Percentiles rank a stretch among this genome's conserved stretches.
Evolutionary conservation across 2,329 filamentous ascomycete species (phyloP).

Genomic region (Nothopassalora personata): DNA sequence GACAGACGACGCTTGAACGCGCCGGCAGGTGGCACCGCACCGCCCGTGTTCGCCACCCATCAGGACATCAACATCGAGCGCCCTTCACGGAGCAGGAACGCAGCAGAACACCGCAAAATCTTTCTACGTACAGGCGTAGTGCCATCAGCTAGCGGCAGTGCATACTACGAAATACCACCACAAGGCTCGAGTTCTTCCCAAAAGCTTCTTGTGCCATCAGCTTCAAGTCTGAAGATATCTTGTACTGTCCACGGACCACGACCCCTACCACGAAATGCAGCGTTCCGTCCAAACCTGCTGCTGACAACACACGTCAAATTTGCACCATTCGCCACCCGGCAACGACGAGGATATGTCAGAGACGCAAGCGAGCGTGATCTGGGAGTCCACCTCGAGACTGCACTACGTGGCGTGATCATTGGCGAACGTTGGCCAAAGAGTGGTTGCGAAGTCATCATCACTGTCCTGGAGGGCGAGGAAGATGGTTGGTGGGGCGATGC

Average conservation of each 20-base stretch:
- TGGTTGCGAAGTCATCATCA: conserved; percentile 90
- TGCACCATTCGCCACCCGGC: conserved; percentile 82
- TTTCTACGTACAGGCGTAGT: conserved; percentile 90
- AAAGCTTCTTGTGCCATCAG: conserved; percentile 47
- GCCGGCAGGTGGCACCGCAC: conserved; percentile 68
- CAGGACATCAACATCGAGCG: conserved; percentile 42
- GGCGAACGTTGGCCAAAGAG: conserved; percentile 98
- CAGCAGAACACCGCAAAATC: conserved; percentile 74
- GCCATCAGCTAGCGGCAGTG: conserved; percentile 87
- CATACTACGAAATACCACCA: conserved; percentile 65
- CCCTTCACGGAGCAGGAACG: conserved; percentile 55
- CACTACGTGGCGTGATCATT: conserved; percentile 81
- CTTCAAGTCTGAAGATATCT: conserved; percentile 77
- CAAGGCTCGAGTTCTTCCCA: conserved; percentile 33
- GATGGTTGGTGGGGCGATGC: conserved; percentile 62
- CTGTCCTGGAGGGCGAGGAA: conserved; percentile 88
- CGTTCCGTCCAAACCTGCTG: conserved; percentile 88
- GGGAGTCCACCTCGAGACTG: conserved; percentile 84
- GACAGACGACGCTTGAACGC: conserved; percentile 90
- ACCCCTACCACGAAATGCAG: conserved; percentile 79
- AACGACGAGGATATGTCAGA: conserved; percentile 76
- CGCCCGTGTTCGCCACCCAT: conserved; percentile 63
- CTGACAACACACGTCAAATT: conserved; percentile 94
- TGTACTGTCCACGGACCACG: conserved; percentile 92
- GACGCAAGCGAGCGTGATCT: conserved; percentile 84